Conservation (phyloP, 129 eudicot genomes). For the Flaveria ramosissima region DNA sequence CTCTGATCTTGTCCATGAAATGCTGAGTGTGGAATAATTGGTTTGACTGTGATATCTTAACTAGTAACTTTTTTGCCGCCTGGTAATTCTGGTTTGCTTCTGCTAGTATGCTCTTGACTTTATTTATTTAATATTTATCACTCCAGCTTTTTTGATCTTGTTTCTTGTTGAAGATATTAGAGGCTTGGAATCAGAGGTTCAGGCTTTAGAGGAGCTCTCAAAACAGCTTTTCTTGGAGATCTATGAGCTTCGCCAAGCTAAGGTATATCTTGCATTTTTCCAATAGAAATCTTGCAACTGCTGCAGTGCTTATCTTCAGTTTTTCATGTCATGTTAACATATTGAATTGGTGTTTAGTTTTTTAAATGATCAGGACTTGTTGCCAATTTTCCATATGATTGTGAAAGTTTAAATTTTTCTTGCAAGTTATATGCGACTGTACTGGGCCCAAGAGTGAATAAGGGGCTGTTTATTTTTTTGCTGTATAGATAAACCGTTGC, state of each 20-base stretch:
- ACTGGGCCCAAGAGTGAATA: background rate
- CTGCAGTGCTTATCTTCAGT: background rate
- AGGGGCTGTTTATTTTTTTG: background rate
- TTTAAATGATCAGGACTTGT: background rate
- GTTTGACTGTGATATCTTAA: background rate
- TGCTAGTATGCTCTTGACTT: background rate
- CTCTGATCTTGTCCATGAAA: background rate
- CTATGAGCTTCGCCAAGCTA: constrained; percentile 97
- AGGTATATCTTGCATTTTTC: constrained; percentile 45
- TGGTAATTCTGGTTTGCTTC: background rate
- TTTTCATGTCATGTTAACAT: constrained; percentile 2
- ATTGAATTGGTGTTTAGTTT: background rate
- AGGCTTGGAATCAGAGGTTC: constrained; percentile 89
- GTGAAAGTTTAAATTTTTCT: constrained; percentile 3
- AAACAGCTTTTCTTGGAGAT: constrained; percentile 96
- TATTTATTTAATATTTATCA: background rate
- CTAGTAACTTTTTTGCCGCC: background rate
- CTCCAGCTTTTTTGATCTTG: constrained; percentile 4
- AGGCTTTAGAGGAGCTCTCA: constrained; percentile 90
- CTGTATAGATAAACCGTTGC: background rate
- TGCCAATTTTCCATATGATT: background rate
- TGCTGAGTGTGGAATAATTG: background rate
- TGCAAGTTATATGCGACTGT: background rate
- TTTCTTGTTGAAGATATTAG: constrained; percentile 65
- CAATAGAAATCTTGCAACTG: constrained; percentile 4